These are phyloP conservation scores for Diutina rugosa DNA, from an alignment of 1,139 yeast species.

Conservation along the genomic window DNA sequence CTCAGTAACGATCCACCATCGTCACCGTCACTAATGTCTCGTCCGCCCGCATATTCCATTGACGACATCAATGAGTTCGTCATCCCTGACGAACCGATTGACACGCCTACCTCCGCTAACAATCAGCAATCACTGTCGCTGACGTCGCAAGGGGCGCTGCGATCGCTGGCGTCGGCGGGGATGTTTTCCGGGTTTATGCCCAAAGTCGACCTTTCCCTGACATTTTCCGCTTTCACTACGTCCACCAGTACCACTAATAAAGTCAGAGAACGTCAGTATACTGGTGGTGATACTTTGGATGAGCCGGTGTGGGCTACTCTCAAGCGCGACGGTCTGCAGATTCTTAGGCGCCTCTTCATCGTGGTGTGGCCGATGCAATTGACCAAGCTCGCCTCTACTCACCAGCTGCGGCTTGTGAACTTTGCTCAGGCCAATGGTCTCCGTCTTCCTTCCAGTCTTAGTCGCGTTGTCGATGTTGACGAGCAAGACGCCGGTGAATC, in stretches of 20 bases:
- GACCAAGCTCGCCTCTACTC: constrained; percentile 27
- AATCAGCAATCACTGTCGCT: neutral
- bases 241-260: constrained; percentile 19
- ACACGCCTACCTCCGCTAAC: neutral
- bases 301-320: constrained; percentile 68
- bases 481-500: constrained; percentile 13
- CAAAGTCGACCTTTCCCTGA: constrained; percentile 19
- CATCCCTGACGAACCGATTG: neutral
- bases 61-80: constrained; percentile 1
- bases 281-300: constrained; percentile 78
- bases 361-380: constrained; percentile 63
- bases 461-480: constrained; percentile 16
- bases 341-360: constrained; percentile 49
- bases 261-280: constrained; percentile 57
- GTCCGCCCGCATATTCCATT: neutral
- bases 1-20: neutral
- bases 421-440: constrained; percentile 35
- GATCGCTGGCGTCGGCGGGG: neutral
- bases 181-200: constrained; percentile 11
- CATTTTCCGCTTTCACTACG: constrained; percentile 24
- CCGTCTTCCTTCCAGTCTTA: constrained; percentile 23
- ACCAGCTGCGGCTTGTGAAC: constrained; percentile 28
- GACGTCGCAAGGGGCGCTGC: neutral
- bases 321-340: constrained; percentile 52
- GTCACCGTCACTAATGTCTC: neutral